These are phyloP conservation scores for Marsdenia floribunda DNA, from an alignment of 257 asterid genomes.

Conservation along the genomic window DNA sequence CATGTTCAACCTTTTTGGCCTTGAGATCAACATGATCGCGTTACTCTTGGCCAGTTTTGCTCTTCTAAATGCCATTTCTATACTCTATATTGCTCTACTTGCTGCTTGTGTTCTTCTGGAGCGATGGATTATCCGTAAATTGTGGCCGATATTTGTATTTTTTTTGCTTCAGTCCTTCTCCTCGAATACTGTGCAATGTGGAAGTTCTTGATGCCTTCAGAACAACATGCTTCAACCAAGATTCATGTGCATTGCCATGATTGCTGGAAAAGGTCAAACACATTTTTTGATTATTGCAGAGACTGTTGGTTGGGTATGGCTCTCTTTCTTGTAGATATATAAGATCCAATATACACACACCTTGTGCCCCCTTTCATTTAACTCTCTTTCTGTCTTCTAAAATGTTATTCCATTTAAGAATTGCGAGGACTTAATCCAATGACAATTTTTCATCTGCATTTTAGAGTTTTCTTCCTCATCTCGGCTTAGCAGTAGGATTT, in stretches of 20 bases:
- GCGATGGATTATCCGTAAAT: slow-evolving; percentile 64
- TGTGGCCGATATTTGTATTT: slow-evolving; percentile 78
- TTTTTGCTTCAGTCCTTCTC: slow-evolving; percentile 71
- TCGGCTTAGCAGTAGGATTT: not conserved
- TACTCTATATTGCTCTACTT: slow-evolving; percentile 70
- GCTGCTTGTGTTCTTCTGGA: slow-evolving; percentile 81
- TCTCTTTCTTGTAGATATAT: slow-evolving; percentile 11
- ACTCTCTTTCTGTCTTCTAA: not conserved
- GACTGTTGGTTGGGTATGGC: slow-evolving; percentile 93
- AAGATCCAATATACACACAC: not conserved
- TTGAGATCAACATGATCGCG: slow-evolving; percentile 90
- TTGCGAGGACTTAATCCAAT: not conserved
- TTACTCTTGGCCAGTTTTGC: slow-evolving; percentile 92
- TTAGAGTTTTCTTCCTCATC: not conserved
- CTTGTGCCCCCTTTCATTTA: not conserved
- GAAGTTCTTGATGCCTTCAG: slow-evolving; percentile 54
- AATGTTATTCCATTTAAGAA: not conserved
- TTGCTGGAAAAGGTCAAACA: slow-evolving; percentile 76
- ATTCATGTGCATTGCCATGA: slow-evolving; percentile 65
- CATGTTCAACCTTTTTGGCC: slow-evolving; percentile 95
- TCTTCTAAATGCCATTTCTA: slow-evolving; percentile 71
- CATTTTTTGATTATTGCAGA: slow-evolving; percentile 50
- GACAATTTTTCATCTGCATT: not conserved
- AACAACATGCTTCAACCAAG: slow-evolving; percentile 27
- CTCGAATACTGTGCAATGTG: slow-evolving; percentile 85